Evolutionary conservation across 345 rosid species (phyloP), one percentile per base, ranked within the genome.

Genomic region (Passiflora organensis): DNA sequence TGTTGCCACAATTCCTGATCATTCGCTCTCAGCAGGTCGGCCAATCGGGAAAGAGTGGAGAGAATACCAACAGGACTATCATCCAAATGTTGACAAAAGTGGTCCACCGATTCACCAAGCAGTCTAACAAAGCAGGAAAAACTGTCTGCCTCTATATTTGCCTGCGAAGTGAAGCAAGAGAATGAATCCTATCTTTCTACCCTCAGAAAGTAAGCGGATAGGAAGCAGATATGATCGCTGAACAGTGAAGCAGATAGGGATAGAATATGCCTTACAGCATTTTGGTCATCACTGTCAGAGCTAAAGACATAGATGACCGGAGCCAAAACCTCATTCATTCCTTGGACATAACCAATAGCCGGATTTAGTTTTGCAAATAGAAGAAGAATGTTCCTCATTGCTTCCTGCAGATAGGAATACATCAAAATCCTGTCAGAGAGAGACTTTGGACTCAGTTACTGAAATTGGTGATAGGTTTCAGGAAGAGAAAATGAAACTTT

Each of bases 281-380:
- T 78, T 53, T 72, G 65, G 55, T 76, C 84, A 6, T 80, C 70
- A 2, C 71, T 60, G 65, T 79, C 87, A 17, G 79, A 66, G 58
- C 82, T 76, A 44, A 82, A 80, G 18, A 80, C 68, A n/a, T 80
- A 85, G 69, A 76, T 73, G 54, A 85, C 53, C 45, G 93, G 88
- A 13, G 88, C 86, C 78, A 85, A 69, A 67, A 85, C 88, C 74
- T 85, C 93, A 37, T 85, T 82, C 93, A 82, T 85, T 66, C 93
- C 93, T 76, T 85, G 93, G 20, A 82, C 88, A 67, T 82, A 85
- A 36, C 84, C 70, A 56, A 85, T 82, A 13, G 80, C 87, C 13
- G 91, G 91, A 74, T 84, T 84, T 53, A 84, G 77, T 64, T 84
- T 84, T 32, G 87, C 77, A 59, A 85, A 85, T 34, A 85, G 58